Percentiles rank a stretch among this genome's conserved stretches.
Evolutionary conservation across 805 yeast species (phyloP).

Genomic region (Teunomyces lycoperdinae): DNA sequence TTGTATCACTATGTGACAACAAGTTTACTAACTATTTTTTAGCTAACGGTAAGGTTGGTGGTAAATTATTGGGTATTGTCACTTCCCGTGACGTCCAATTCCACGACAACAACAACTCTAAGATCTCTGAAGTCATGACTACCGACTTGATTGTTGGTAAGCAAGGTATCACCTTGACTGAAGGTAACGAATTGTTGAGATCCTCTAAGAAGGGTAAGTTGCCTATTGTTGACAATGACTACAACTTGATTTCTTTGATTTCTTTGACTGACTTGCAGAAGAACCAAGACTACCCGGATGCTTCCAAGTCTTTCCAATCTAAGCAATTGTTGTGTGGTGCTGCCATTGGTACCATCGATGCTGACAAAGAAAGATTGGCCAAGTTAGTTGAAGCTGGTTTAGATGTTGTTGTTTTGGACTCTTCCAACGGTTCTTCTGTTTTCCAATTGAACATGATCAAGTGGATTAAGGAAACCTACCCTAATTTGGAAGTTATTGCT

Average conservation of each 20-base stretch:
- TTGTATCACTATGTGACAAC: conserved; percentile 1
- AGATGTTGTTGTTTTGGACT: conserved; percentile 93
- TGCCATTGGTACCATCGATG: conserved; percentile 90
- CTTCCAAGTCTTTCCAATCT: conserved; percentile 88
- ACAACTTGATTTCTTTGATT: conserved; percentile 79
- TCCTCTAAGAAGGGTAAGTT: conserved; percentile 95
- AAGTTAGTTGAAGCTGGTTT: conserved; percentile 93
- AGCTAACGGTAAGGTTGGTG: conserved; percentile 85
- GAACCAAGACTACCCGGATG: conserved; percentile 89
- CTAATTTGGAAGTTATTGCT: conserved; percentile 85
- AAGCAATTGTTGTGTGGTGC: conserved; percentile 99
- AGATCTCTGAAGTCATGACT: conserved; percentile 84
- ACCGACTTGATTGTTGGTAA: conserved; percentile 79
- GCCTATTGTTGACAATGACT: conserved; percentile 80
- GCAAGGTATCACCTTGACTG: conserved; percentile 74
- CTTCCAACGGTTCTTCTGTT: conserved; percentile 95
- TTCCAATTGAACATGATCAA: conserved; percentile 93
- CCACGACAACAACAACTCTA: conserved; percentile 65
- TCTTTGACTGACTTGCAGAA: conserved; percentile 97
- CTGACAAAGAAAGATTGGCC: conserved; percentile 80
- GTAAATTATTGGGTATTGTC: conserved; percentile 90
- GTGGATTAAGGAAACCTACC: conserved; percentile 80
- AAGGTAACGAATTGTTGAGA: conserved; percentile 90
- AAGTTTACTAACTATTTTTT: conserved; percentile 28
- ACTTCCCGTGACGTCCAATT: conserved; percentile 98